Percentiles rank a stretch among this genome's conserved stretches.
These are phyloP conservation scores for Diaporthe ilicicola DNA, from an alignment of 2,329 filamentous ascomycete species.

Conservation along the genomic window DNA sequence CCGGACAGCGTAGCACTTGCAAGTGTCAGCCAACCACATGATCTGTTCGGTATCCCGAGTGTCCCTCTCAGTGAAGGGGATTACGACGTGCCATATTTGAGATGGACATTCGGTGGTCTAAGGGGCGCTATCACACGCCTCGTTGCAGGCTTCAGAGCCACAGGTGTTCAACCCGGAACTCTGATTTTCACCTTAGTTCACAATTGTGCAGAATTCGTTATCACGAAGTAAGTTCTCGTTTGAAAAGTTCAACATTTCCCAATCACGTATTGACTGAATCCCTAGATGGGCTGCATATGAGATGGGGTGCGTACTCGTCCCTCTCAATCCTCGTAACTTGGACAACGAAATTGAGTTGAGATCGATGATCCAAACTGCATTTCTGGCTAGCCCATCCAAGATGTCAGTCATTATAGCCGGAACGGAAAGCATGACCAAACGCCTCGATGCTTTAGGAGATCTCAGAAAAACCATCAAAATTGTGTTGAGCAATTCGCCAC, in stretches of 20 bases:
- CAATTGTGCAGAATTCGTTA: not conserved
- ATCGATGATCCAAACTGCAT: constrained; percentile 2
- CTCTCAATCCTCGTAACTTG: not conserved
- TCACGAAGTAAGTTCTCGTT: not conserved
- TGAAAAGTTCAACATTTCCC: not conserved
- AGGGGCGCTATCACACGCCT: not conserved
- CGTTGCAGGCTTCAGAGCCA: not conserved
- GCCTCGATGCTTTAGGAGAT: not conserved
- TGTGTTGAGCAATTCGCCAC: not conserved
- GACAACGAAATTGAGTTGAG: not conserved
- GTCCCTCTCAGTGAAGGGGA: not conserved
- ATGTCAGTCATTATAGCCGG: not conserved
- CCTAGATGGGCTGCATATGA: not conserved
- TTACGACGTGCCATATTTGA: not conserved
- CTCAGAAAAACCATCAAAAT: not conserved
- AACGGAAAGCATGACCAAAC: not conserved
- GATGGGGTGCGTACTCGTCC: not conserved
- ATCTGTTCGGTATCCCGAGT: not conserved
- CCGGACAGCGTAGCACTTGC: not conserved
- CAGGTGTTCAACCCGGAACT: not conserved
- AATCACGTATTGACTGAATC: not conserved
- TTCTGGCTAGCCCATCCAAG: not conserved
- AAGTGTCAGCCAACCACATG: not conserved
- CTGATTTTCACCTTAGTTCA: not conserved
- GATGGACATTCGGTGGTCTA: not conserved